Base-by-base conservation (phyloP, 192 early-diverging fungal genomes). In the Coemansia sp. region DNA sequence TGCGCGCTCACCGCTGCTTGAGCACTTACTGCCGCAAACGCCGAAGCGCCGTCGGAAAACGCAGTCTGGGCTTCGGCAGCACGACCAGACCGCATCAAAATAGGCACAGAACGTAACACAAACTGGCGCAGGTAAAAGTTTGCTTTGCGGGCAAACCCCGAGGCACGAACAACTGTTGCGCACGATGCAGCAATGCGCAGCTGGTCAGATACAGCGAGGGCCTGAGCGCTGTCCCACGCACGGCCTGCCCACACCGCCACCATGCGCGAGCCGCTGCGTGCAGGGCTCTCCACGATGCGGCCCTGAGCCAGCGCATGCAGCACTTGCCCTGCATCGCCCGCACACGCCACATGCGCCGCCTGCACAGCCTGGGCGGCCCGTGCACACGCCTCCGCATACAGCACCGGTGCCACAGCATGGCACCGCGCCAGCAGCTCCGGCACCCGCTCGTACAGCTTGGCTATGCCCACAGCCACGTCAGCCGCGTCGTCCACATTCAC, bases 61-160 rank as follows among this genome's bases (percentile, higher is more conserved):
- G 68, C 66, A 8, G 67, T 70, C 58, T 64, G 57, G 0, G 69
- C 78, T n/a, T 59, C 38, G 50, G 41, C 64, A 11, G 61, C 60
- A 11, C 67, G 55, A 21, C 69, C 55, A 11, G 72, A 66, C 57
- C 78, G 78, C 69, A 81, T 32, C 22, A 81, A 64, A n/a, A 72
- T 47, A 5, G 78, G 78, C 22, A 75, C 57, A 0, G 72, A 65
- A 19, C 70, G 59, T 23, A 81, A 53, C 55, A 81, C 64, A 21
- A 81, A 81, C 67, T 75, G 78, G 15, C 78, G 73, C 49, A 81
- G 50, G 10, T 75, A 81, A 48, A 81, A 75, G 9, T 60, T 64
- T 10, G 78, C 59, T 49, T 67, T 70, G 24, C 78, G 78, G 51
- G 37, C 27, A 25, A 72, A 66, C 19, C 78, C 78, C 37, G 74